Evolutionary conservation across 73 alveolate species (phyloP).

Genomic region (Tetrahymena malaccensis): DNA sequence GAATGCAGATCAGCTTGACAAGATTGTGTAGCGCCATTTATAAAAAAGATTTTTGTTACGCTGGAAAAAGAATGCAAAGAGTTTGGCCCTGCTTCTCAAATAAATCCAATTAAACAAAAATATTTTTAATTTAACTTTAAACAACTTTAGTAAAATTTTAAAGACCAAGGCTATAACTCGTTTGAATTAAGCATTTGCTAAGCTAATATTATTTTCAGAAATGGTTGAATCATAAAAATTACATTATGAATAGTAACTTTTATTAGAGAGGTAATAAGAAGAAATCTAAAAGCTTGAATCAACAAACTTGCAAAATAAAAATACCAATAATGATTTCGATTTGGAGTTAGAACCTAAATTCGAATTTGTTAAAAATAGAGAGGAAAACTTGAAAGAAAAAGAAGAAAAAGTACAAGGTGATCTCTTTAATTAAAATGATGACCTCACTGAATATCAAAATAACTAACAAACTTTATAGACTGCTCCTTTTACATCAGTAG

Average conservation of each 20-base stretch:
- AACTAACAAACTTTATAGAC: neutral
- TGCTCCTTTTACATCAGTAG: neutral
- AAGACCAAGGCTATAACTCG: neutral
- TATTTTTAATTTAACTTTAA: neutral
- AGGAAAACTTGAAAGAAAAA: neutral
- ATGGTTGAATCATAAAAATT: neutral
- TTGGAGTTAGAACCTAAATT: neutral
- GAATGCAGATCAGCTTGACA: neutral
- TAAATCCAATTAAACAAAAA: neutral
- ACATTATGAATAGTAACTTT: neutral
- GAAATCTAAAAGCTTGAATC: neutral
- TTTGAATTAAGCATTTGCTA: neutral
- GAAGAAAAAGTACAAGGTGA: neutral
- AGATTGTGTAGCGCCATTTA: neutral
- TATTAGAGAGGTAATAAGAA: neutral
- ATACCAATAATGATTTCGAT: neutral
- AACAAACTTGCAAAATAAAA: neutral
- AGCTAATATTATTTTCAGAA: neutral
- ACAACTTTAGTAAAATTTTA: neutral
- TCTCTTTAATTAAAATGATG: neutral
- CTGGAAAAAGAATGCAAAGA: neutral
- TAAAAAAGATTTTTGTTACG: neutral
- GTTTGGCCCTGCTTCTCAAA: neutral
- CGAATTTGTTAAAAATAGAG: neutral
- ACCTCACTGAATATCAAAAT: neutral